These are phyloP conservation scores for Gleditsia sinensis DNA, from an alignment of 306 rosid species.

Conservation along the genomic window DNA sequence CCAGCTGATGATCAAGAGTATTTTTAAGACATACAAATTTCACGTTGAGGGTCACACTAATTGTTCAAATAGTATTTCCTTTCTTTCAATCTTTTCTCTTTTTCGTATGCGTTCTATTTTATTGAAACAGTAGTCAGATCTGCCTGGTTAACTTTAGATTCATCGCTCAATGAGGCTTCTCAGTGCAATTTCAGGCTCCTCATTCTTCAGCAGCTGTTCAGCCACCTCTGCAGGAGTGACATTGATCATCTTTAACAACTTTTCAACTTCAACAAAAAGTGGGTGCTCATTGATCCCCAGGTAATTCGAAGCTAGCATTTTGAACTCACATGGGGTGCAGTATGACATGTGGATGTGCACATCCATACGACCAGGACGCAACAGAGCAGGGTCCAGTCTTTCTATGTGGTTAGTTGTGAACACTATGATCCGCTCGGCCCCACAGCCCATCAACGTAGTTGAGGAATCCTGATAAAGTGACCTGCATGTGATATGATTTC, in stretches of 20 bases:
- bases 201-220: conserved; percentile 23
- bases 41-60: no score
- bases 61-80: no score
- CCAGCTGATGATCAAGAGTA: no score
- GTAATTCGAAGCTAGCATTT: background rate
- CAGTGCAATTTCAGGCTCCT: conserved; percentile 9
- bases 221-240: conserved; percentile 36
- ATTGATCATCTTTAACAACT: background rate
- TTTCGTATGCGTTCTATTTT: no score
- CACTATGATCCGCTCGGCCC: conserved; percentile 7
- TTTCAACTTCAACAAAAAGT: background rate
- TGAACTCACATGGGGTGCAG: conserved; percentile 21
- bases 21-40: no score
- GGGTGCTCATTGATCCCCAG: background rate
- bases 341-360: conserved; percentile 27
- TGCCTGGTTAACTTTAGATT: background rate
- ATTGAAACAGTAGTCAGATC: no score
- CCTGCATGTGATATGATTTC: background rate
- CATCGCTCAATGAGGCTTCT: background rate
- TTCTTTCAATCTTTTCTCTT: no score
- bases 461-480: conserved; percentile 30
- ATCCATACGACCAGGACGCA: conserved; percentile 27
- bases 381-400: conserved; percentile 5
- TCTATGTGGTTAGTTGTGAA: conserved; percentile 24
- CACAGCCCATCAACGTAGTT: conserved; percentile 29